phyloP scores from a whole-genome alignment of 805 yeast genomes.

The Tetrapisispora iriomotensis region DNA sequence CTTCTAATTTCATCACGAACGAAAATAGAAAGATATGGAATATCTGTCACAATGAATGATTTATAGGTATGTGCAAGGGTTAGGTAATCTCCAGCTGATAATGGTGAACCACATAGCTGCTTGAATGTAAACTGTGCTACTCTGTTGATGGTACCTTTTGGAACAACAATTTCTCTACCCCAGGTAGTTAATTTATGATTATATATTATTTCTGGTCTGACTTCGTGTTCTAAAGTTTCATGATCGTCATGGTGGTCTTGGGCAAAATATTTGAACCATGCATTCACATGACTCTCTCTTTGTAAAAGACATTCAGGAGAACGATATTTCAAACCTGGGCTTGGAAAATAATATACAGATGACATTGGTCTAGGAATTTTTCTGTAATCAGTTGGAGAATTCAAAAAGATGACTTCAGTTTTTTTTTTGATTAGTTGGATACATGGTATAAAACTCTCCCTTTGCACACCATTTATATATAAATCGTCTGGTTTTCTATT shows the following conservation, averaged over 20 bases:
- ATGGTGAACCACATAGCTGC: slow-evolving; percentile 75
- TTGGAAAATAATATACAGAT: slow-evolving; percentile 68
- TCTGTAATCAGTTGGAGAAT: slow-evolving; percentile 91
- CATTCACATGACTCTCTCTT: slow-evolving; percentile 52
- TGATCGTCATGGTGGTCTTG: slow-evolving; percentile 37
- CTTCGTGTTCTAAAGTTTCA: slow-evolving; percentile 8
- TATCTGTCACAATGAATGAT: slow-evolving; percentile 82
- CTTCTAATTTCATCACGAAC: slow-evolving; percentile 80
- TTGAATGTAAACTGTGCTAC: slow-evolving; percentile 88
- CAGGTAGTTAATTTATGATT: slow-evolving; percentile 49
- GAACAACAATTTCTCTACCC: slow-evolving; percentile 79
- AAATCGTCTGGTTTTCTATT: slow-evolving; percentile 92
- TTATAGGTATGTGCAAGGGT: slow-evolving; percentile 67
- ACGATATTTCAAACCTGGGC: slow-evolving; percentile 46
- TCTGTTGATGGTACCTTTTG: slow-evolving; percentile 60
- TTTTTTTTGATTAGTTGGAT: slow-evolving; percentile 66
- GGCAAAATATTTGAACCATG: slow-evolving; percentile 75
- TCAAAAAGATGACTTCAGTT: slow-evolving; percentile 67
- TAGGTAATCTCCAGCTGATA: slow-evolving; percentile 91
- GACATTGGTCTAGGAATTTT: slow-evolving; percentile 77
- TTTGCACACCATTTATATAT: slow-evolving; percentile 87
- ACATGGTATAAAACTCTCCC: slow-evolving; percentile 87
- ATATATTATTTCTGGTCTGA: slow-evolving; percentile 10
- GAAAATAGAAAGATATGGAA: slow-evolving; percentile 71
- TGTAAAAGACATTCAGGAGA: slow-evolving; percentile 41